Evolutionary conservation across 2,329 filamentous ascomycete species (phyloP), one percentile per base, ranked within the genome.

Genomic region (Tolypocladium tundrense): DNA sequence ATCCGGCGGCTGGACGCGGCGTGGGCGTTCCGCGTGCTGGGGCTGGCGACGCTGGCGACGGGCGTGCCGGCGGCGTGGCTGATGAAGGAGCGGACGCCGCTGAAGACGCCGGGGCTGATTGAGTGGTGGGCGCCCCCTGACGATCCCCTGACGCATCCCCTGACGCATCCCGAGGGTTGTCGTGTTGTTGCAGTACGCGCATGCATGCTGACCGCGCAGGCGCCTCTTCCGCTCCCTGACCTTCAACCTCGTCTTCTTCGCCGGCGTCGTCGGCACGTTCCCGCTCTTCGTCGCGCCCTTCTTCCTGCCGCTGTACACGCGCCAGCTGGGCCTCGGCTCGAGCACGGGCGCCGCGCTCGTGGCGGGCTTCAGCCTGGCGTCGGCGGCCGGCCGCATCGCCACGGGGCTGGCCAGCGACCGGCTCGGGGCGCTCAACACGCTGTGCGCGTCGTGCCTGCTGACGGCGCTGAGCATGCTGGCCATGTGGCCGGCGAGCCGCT

Each of bases 201-300:
- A 27, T 27, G 24, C 24, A 27, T 31, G 27, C 27, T 31, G 27
- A 31, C 27, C 6, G 11, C 27, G 9, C 24, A 78, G 77, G 79
- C 69, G 70, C 37, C 70, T 85, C 2, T 83, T 85, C 66, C 75
- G 75, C 37, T 75, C 82, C 57, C 58, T 75, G 27, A 75, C 73
- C 11, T 86, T 85, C 66, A 62, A 72, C 7, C 67, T 79, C 2
- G 67, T 86, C 33, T 85, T 85, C 64, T 63, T 80, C 4, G 77
- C 77, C 5, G 79, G 80, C 0, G 79, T 76, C 0, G 73, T 86
- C 11, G 82, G 75, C 1, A 84, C 80, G 1, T 86, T 86, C 60
- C 79, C 83, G 0, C 75, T 86, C 19, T 78, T 84, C 58, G 82
- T 86, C 0, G 81, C 83, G 0, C 80, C 83, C 0, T 86, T 84